These are phyloP conservation scores for Pichia sp. DNA, from an alignment of 1,139 yeast genomes.

Conservation along the genomic window DNA sequence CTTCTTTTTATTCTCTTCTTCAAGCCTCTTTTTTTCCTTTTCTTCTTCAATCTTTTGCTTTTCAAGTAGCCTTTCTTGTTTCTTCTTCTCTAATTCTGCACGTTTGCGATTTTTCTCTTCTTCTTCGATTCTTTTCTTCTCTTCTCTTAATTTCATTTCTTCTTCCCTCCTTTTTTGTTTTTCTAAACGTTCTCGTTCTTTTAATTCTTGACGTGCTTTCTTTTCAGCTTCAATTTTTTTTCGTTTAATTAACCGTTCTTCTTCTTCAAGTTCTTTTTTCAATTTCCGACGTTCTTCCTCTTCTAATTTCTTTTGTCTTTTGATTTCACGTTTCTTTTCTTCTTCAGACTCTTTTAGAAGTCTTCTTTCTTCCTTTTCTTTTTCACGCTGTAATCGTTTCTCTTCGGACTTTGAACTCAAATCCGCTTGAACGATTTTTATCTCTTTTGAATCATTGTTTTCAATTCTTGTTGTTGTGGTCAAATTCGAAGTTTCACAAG, in stretches of 20 bases:
- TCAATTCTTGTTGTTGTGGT: too few relatives aligned
- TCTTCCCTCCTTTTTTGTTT: constrained; percentile 29
- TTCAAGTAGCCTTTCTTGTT: constrained; percentile 24
- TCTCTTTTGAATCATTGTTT: too few relatives aligned
- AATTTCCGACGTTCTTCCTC: constrained; percentile 27
- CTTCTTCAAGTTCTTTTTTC: constrained; percentile 26
- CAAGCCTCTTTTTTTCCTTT: constrained; percentile 28
- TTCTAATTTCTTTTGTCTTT: constrained; percentile 11
- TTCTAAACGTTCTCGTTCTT: constrained; percentile 31
- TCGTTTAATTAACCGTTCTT: constrained; percentile 23
- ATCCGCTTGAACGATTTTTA: too few relatives aligned
- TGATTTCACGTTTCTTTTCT: constrained; percentile 12
- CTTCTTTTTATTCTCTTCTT: constrained; percentile 23
- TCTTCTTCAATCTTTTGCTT: constrained; percentile 25
- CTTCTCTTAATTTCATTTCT: constrained; percentile 25
- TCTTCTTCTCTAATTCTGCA: constrained; percentile 29
- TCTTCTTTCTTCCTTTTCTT: constrained; percentile 15
- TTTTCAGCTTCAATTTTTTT: constrained; percentile 26
- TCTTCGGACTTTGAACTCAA: too few relatives aligned
- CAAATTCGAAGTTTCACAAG: too few relatives aligned
- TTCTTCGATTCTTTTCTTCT: constrained; percentile 33
- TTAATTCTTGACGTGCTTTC: constrained; percentile 26
- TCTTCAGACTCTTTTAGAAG: constrained; percentile 10
- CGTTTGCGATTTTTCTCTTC: constrained; percentile 31
- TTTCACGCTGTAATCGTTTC: constrained; percentile 13